A percentile compares a stretch with the other conserved stretches of the same genome.
phyloP scores from a whole-genome alignment of 768 basidiomycete species.

The Suillus cothurnatus region DNA sequence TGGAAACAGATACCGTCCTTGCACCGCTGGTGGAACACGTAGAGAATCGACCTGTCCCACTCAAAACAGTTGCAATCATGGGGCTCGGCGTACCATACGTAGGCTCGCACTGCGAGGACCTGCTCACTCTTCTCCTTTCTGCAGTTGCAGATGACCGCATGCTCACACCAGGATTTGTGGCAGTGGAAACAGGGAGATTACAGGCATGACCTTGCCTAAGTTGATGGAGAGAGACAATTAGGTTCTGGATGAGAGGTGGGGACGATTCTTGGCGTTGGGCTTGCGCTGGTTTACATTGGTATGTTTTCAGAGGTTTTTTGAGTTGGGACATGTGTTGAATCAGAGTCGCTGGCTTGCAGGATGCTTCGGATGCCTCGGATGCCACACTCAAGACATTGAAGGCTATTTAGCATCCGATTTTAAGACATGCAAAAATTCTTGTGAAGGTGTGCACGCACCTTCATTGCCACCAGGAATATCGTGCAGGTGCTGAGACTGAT shows the following conservation, averaged over 20 bases:
- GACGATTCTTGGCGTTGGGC: slow-evolving; percentile 88
- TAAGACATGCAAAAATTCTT: slow-evolving; percentile 89
- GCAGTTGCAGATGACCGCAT: slow-evolving; percentile 81
- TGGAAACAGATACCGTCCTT: slow-evolving; percentile 91
- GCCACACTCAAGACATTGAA: slow-evolving; percentile 92
- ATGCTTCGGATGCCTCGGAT: slow-evolving; percentile 91
- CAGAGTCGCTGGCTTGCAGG: slow-evolving; percentile 73
- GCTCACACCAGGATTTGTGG: slow-evolving; percentile 93
- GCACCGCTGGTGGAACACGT: slow-evolving; percentile 90
- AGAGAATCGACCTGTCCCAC: slow-evolving; percentile 79
- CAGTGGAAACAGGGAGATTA: slow-evolving; percentile 91
- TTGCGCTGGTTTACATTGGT: slow-evolving; percentile 90
- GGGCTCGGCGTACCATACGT: slow-evolving; percentile 94
- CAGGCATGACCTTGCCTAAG: slow-evolving; percentile 85
- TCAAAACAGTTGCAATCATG: slow-evolving; percentile 87
- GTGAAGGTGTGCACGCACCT: slow-evolving; percentile 95
- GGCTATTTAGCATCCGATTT: slow-evolving; percentile 89
- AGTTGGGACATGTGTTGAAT: slow-evolving; percentile 13
- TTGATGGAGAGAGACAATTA: slow-evolving; percentile 83
- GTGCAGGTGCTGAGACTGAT: slow-evolving; percentile 92
- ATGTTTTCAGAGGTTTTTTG: slow-evolving; percentile 21
- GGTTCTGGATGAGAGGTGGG: slow-evolving; percentile 90
- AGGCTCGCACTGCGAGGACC: slow-evolving; percentile 89
- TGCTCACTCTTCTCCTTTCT: slow-evolving; percentile 77
- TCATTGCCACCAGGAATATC: slow-evolving; percentile 94